phyloP scores from a whole-genome alignment of 495 filamentous ascomycete species.

The Viridothelium virens region DNA sequence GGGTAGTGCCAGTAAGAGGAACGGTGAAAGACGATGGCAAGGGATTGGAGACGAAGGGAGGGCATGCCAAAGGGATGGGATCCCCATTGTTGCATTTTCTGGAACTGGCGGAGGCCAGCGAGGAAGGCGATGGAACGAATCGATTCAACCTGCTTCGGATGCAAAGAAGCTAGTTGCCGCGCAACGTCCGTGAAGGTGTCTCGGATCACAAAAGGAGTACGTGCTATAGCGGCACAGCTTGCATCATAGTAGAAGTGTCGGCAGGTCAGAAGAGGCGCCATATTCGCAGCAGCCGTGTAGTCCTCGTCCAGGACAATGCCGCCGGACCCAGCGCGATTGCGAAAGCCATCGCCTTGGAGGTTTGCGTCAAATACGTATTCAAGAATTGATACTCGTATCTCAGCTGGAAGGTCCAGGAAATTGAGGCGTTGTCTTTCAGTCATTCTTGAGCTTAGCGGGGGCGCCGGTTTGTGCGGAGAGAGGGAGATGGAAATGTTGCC shows the following conservation, averaged over 20 bases:
- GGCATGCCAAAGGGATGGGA: constrained; percentile 25
- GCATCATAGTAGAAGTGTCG: constrained; percentile 28
- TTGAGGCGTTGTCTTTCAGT: background rate
- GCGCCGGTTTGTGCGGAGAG: background rate
- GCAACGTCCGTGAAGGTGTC: constrained; percentile 24
- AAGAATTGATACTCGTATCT: constrained; percentile 20
- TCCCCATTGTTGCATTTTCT: constrained; percentile 25
- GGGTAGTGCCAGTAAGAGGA: constrained; percentile 29
- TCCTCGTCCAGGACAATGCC: constrained; percentile 22
- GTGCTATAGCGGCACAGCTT: constrained; percentile 21
- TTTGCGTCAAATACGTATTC: constrained; percentile 22
- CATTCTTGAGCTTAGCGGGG: background rate
- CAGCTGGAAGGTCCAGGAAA: constrained; percentile 21
- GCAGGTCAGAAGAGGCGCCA: constrained; percentile 26
- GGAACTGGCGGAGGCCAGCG: constrained; percentile 25
- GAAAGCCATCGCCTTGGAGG: constrained; percentile 13
- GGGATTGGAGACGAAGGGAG: constrained; percentile 22
- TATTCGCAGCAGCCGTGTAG: constrained; percentile 19
- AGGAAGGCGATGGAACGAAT: constrained; percentile 28
- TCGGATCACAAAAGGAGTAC: constrained; percentile 24
- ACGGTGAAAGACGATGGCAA: constrained; percentile 28
- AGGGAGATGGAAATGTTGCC: background rate
- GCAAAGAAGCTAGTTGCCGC: constrained; percentile 17
- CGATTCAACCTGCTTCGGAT: constrained; percentile 19
- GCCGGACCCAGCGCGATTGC: constrained; percentile 5